A percentile compares a stretch with the other conserved stretches of the same genome.
Evolutionary conservation across 148 eudicot genomes (phyloP).

Genomic region (Rhododendron kiyosumense): DNA sequence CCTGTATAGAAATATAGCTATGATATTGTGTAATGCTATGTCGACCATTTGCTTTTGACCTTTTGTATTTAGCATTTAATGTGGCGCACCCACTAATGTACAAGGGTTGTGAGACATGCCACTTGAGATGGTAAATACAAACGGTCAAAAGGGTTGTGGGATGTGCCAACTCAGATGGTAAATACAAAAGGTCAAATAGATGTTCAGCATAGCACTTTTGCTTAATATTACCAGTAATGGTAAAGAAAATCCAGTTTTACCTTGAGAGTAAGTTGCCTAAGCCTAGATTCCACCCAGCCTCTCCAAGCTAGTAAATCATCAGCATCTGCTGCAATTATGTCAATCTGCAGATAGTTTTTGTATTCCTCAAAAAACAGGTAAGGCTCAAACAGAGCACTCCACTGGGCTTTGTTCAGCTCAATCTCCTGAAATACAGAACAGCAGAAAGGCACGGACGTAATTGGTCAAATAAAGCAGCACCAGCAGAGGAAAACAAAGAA

Average conservation of each 20-base stretch:
- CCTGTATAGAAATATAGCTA: background rate
- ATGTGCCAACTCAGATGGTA: background rate
- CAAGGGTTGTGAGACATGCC: background rate
- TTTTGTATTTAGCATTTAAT: background rate
- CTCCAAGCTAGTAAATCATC: conserved; percentile 46
- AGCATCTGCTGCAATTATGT: conserved; percentile 38
- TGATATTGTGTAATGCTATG: background rate
- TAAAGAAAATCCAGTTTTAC: conserved; percentile 9
- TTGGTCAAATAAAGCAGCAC: background rate
- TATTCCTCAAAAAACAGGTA: conserved; percentile 46
- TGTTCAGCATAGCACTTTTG: background rate
- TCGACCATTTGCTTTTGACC: background rate
- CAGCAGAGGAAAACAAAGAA: background rate
- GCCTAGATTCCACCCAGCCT: conserved; percentile 61
- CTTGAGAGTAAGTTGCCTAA: conserved; percentile 46
- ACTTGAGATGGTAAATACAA: background rate
- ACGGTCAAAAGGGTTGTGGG: background rate
- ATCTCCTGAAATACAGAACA: conserved; percentile 27
- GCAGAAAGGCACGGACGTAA: background rate
- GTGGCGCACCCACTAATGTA: background rate
- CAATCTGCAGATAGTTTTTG: conserved; percentile 49
- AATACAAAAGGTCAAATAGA: background rate
- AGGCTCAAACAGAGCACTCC: conserved; percentile 39
- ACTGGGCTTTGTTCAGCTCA: conserved; percentile 38
- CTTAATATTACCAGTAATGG: background rate